These are phyloP conservation scores for Veloboletus limbatus DNA, from an alignment of 1,284 basidiomycete species.

Conservation along the genomic window DNA sequence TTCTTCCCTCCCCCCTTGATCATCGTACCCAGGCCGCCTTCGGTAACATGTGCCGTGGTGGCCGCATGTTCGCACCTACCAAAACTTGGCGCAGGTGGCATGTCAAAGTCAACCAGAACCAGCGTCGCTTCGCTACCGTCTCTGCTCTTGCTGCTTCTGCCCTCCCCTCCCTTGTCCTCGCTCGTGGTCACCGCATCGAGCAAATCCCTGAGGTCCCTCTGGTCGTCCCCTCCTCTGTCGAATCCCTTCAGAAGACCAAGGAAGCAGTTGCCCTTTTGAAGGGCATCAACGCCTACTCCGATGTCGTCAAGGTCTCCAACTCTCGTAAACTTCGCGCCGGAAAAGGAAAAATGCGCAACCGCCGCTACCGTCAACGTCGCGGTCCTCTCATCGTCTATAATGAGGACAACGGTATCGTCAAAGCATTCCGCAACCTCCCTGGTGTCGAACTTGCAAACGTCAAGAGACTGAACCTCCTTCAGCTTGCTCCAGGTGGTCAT, in stretches of 20 bases:
- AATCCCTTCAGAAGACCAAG: constrained; percentile 96
- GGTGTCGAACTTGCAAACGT: constrained; percentile 98
- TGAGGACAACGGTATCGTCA: constrained; percentile 97
- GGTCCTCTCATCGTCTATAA: constrained; percentile 98
- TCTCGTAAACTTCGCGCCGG: constrained; percentile 97
- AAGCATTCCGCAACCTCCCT: constrained; percentile 98
- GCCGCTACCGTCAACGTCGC: constrained; percentile 95
- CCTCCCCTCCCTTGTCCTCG: constrained; percentile 96
- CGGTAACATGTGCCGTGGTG: constrained; percentile 99
- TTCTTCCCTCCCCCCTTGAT: neutral
- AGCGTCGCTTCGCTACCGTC: constrained; percentile 96
- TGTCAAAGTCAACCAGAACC: constrained; percentile 99
- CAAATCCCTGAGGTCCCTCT: constrained; percentile 96
- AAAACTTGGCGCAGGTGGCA: constrained; percentile 99
- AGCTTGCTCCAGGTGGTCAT: constrained; percentile 99
- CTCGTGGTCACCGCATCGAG: constrained; percentile 99
- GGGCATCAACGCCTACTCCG: constrained; percentile 85
- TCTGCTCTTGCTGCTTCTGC: constrained; percentile 98
- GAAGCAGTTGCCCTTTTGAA: constrained; percentile 96
- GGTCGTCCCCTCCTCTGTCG: constrained; percentile 78
- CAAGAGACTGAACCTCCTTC: constrained; percentile 93
- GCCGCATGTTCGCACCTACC: constrained; percentile 99
- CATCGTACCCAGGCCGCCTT: constrained; percentile 76
- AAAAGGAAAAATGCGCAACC: constrained; percentile 97
- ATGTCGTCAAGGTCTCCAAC: constrained; percentile 97